These are phyloP conservation scores for Beauveria australis DNA, from an alignment of 2,329 filamentous ascomycete species.

Conservation along the genomic window DNA sequence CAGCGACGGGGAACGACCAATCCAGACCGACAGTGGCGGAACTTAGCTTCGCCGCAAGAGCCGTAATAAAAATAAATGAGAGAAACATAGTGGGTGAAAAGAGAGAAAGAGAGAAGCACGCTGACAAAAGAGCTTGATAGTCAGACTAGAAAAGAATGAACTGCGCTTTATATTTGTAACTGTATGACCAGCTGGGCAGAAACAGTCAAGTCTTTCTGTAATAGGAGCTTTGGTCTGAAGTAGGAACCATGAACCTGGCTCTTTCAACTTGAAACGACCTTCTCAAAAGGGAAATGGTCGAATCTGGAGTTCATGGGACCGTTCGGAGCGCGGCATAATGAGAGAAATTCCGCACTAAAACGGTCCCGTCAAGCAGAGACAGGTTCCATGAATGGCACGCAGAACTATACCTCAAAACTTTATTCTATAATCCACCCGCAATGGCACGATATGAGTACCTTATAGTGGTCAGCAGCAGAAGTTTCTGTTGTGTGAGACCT, in stretches of 20 bases:
- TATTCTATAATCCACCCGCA: too few relatives aligned
- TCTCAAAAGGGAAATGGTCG: not conserved
- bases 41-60: not conserved
- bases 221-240: not conserved
- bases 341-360: not conserved
- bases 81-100: not conserved
- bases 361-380: not conserved
- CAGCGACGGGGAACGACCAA: not conserved
- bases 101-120: not conserved
- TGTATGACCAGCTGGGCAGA: too few relatives aligned
- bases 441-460: too few relatives aligned
- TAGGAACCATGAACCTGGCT: not conserved
- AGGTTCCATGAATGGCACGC: not conserved
- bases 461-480: too few relatives aligned
- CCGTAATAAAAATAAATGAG: not conserved
- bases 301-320: not conserved
- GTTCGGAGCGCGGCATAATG: not conserved
- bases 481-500: too few relatives aligned
- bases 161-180: not conserved
- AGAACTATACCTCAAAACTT: not conserved
- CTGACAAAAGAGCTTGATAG: too few relatives aligned
- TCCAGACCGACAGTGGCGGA: not conserved
- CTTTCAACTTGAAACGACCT: not conserved
- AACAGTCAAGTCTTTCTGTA: not conserved
- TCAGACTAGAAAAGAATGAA: not conserved